These are phyloP conservation scores for Fraxinus sp. DNA, from an alignment of 305 asterid species.

Conservation along the genomic window DNA sequence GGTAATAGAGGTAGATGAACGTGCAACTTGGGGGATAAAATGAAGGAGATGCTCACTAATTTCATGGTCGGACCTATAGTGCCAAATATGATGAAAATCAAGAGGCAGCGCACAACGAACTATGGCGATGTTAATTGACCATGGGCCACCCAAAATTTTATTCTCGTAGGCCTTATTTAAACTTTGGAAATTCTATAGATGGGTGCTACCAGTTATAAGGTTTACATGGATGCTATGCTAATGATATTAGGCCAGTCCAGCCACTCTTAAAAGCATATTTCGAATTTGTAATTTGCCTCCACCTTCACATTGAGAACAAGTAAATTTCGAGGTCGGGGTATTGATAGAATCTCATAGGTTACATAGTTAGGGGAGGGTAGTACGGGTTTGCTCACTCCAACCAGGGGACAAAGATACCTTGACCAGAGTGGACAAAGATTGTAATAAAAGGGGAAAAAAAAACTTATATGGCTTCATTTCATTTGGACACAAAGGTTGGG, in stretches of 20 bases:
- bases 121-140: neutral
- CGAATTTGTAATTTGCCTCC: neutral
- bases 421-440: constrained; percentile 1
- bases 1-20: neutral
- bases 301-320: neutral
- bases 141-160: neutral
- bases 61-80: neutral
- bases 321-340: neutral
- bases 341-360: neutral
- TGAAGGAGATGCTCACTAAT: neutral
- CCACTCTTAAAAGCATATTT: neutral
- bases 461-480: neutral
- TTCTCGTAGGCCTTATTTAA: neutral
- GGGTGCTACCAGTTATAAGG: neutral
- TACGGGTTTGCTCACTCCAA: neutral
- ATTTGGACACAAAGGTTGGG: neutral
- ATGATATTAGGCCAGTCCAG: neutral
- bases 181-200: neutral
- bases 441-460: neutral
- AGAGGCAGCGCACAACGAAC: neutral
- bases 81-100: neutral
- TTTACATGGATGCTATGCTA: neutral
- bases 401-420: neutral
- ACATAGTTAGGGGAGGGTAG: neutral
- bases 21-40: neutral